phyloP scores from a whole-genome alignment of 2,329 filamentous ascomycete species.

The Rutstroemia sp. region DNA sequence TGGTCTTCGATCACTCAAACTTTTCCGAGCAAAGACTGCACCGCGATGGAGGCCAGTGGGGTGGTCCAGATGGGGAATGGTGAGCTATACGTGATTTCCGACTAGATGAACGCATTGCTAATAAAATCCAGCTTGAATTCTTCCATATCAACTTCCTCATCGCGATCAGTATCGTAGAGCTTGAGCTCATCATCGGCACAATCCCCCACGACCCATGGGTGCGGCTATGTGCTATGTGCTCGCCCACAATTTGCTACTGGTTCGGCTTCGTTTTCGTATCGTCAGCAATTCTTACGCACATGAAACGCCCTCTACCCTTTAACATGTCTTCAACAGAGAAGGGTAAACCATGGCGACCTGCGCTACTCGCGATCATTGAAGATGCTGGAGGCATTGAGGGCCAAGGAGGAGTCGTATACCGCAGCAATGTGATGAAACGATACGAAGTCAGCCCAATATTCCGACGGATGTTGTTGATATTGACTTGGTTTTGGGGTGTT shows the following conservation, averaged over 20 bases:
- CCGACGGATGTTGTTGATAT: slow-evolving; percentile 19
- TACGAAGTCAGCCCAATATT: slow-evolving; percentile 23
- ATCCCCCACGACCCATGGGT: slow-evolving; percentile 19
- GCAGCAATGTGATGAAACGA: slow-evolving; percentile 20
- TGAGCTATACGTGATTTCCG: slow-evolving; percentile 7
- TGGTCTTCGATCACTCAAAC: slow-evolving; percentile 19
- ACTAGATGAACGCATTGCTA: neutral
- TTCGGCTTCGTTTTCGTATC: slow-evolving; percentile 19
- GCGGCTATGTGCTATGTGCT: slow-evolving; percentile 24
- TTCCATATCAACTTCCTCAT: slow-evolving; percentile 23
- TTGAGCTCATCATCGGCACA: slow-evolving; percentile 22
- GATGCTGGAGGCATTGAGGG: slow-evolving; percentile 23
- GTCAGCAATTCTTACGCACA: slow-evolving; percentile 18
- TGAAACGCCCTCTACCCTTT: slow-evolving; percentile 17
- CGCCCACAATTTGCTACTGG: slow-evolving; percentile 23
- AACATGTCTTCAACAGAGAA: slow-evolving; percentile 27
- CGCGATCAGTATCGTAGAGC: slow-evolving; percentile 20
- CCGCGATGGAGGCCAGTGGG: slow-evolving; percentile 22
- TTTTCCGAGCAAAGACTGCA: slow-evolving; percentile 17
- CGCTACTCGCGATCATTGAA: slow-evolving; percentile 20
- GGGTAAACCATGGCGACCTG: slow-evolving; percentile 20
- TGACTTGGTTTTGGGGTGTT: slow-evolving; percentile 28
- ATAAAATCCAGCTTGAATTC: slow-evolving; percentile 17
- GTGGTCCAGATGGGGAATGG: slow-evolving; percentile 26
- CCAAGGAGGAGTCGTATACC: slow-evolving; percentile 20